Evolutionary conservation across 805 yeast genomes (phyloP).

Genomic region (Yarrowia bubula): DNA sequence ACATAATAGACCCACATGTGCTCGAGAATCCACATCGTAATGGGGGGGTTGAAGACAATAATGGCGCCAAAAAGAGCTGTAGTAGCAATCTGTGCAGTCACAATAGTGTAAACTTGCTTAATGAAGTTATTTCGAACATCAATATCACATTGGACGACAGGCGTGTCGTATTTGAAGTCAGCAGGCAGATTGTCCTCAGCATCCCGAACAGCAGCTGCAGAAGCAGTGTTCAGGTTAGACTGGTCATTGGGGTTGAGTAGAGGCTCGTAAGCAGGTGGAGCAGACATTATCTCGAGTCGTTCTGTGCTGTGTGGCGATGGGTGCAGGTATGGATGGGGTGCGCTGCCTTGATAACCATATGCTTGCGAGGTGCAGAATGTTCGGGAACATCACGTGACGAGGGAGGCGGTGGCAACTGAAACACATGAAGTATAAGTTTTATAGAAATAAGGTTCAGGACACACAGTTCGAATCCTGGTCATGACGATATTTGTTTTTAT

Average conservation of each 20-base stretch:
- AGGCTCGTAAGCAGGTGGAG: constrained; percentile 26
- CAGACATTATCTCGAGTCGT: not conserved
- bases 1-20: constrained; percentile 61
- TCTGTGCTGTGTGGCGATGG: not conserved
- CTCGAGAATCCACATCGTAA: constrained; percentile 54
- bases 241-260: constrained; percentile 21
- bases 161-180: constrained; percentile 78
- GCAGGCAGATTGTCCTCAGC: constrained; percentile 42
- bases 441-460: not conserved
- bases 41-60: constrained; percentile 46
- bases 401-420: constrained; percentile 19
- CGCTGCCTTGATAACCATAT: constrained; percentile 1
- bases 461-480: not conserved
- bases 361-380: constrained; percentile 2
- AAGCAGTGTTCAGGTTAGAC: constrained; percentile 1
- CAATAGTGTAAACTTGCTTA: constrained; percentile 73
- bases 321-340: not conserved
- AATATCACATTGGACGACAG: constrained; percentile 73
- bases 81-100: constrained; percentile 59
- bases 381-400: not conserved
- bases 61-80: constrained; percentile 60
- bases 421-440: too few relatives aligned
- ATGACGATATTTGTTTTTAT: not conserved
- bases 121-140: constrained; percentile 72
- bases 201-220: constrained; percentile 6